Base-by-base conservation (phyloP, 2,329 filamentous ascomycete genomes). In the Talaromyces sp. region DNA sequence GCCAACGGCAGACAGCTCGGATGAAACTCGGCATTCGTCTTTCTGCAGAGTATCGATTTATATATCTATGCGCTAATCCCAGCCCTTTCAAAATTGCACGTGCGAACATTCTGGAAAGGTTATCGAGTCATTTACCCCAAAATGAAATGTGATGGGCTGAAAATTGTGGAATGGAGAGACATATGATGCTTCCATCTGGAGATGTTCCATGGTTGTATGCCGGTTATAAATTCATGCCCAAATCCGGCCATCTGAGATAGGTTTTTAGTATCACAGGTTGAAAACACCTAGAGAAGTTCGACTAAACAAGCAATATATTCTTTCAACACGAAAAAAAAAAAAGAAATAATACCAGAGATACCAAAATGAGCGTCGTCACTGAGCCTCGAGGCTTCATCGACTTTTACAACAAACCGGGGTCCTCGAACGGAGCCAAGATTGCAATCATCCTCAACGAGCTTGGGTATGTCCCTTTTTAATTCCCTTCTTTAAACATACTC, bases 381-480 rank as follows among this genome's bases (percentile, higher is more conserved):
- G 39, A 43, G 10, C n/a, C 37, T 5, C 37, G 57, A 60, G 57
- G 57, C 37, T 60, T 43, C 27, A 31, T 60, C 25, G 57, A 60
- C 39, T 60, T 60, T 31, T 60, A 45, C 22, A 60, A 11, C 15
- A 60, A 31, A 45, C 35, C 57, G 4, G 57, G 57, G 13, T 60
- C 37, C 27, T 17, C 57, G 27, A 43, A 43, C n/a, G 57, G 57
- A 1, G 57, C 57, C 15, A 43, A 60, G 27, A 27, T 60, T 1
- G 57, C 57, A 6, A 60, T 60, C 19, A 60, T 60, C 15, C 57
- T 60, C 41, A 33, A 47, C 37, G 57, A 60, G 11, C 57, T 60
- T 31, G 35, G 22, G 57, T 56, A 37, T 10, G 8, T 13, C n/a
- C 2, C 31, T 10, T 31, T 33, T 52, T n/a, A 13, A 7, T 11